phyloP scores from a whole-genome alignment of 1,284 basidiomycete genomes.

The Ceratobasidium sp. region DNA sequence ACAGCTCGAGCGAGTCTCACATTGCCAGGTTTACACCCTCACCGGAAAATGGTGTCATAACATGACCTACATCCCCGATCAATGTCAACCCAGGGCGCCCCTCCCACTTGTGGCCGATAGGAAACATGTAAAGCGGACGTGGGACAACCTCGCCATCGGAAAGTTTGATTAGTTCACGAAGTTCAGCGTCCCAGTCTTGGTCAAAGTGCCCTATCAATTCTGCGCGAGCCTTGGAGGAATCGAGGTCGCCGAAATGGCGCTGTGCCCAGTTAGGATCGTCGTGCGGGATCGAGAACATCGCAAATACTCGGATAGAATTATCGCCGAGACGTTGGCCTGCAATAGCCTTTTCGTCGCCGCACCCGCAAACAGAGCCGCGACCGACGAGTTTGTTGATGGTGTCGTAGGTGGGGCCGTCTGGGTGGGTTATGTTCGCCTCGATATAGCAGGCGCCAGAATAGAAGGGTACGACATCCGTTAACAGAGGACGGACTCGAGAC shows the following conservation, averaged over 20 bases:
- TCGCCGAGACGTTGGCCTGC: constrained; percentile 55
- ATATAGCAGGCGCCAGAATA: constrained; percentile 56
- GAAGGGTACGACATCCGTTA: constrained; percentile 53
- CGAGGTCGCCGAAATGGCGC: constrained; percentile 38
- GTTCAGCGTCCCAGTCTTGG: constrained; percentile 50
- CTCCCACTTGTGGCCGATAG: constrained; percentile 50
- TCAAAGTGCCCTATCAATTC: constrained; percentile 50
- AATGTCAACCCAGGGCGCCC: constrained; percentile 48
- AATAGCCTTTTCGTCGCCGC: constrained; percentile 52
- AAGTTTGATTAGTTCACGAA: constrained; percentile 50
- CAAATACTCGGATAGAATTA: constrained; percentile 54
- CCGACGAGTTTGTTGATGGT: constrained; percentile 53
- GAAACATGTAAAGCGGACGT: constrained; percentile 51
- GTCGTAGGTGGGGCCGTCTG: constrained; percentile 50
- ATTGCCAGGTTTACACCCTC: constrained; percentile 60
- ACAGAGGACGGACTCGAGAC: constrained; percentile 57
- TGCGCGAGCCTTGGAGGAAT: constrained; percentile 18
- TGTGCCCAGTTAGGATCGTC: constrained; percentile 51
- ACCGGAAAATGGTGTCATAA: constrained; percentile 61
- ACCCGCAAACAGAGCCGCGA: constrained; percentile 52
- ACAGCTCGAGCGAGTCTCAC: constrained; percentile 53
- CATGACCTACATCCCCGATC: constrained; percentile 62
- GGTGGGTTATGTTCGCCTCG: constrained; percentile 52
- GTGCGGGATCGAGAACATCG: constrained; percentile 48
- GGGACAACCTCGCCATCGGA: constrained; percentile 49